Evolutionary conservation across 345 rosid genomes (phyloP).

Genomic region (Microcos paniculata): DNA sequence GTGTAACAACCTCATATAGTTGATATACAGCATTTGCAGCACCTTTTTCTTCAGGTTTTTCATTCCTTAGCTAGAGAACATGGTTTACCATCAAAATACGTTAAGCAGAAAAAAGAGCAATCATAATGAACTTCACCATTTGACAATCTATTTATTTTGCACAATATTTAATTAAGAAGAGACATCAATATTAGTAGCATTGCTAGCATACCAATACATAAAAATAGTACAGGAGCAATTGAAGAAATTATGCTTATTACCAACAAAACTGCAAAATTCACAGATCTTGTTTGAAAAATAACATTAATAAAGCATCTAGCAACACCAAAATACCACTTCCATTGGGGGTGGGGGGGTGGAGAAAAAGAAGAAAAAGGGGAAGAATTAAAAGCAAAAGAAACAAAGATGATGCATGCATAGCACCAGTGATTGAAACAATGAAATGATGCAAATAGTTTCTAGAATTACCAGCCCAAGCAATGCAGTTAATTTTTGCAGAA

Average conservation of each 20-base stretch:
- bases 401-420: not conserved
- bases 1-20: constrained; percentile 84
- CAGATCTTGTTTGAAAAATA: not conserved
- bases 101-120: constrained; percentile 3
- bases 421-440: not conserved
- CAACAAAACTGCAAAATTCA: not conserved
- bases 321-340: not conserved
- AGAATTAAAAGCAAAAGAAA: not conserved
- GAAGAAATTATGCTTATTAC: not conserved
- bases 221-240: not conserved
- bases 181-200: not conserved
- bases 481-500: constrained; percentile 82
- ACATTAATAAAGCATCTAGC: not conserved
- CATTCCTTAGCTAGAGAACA: constrained; percentile 64
- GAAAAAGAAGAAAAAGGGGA: not conserved
- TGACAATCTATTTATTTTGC: not conserved
- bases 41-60: constrained; percentile 74
- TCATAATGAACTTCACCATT: not conserved
- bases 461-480: constrained; percentile 92
- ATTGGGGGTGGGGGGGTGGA: not conserved
- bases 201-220: not conserved
- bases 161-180: not conserved
- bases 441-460: constrained; percentile 9
- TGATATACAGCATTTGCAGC: constrained; percentile 84
- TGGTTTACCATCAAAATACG: constrained; percentile 9